Percentiles rank a stretch among this genome's conserved stretches.
These are phyloP conservation scores for Fraxinus anomala DNA, from an alignment of 257 asterid genomes.

Conservation along the genomic window DNA sequence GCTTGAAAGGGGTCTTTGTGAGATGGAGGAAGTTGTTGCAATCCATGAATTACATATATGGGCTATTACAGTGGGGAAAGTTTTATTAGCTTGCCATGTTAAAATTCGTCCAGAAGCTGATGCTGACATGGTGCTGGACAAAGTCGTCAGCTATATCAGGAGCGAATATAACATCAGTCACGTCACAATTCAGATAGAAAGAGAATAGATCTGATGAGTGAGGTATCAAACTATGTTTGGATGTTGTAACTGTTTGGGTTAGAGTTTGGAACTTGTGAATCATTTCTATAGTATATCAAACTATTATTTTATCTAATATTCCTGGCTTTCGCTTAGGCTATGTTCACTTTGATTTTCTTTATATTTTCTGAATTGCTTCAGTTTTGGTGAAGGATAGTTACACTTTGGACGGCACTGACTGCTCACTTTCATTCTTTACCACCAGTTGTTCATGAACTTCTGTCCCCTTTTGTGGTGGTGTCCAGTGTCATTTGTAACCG, in stretches of 20 bases:
- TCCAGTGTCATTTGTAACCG: neutral
- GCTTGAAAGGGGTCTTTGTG: slow-evolving; percentile 82
- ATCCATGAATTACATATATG: slow-evolving; percentile 92
- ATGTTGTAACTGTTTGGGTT: neutral
- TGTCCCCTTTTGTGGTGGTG: neutral
- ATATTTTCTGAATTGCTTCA: too few species aligned
- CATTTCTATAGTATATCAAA: neutral
- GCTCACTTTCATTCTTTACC: neutral
- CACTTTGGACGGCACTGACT: neutral
- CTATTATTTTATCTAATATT: neutral
- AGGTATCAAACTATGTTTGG: neutral
- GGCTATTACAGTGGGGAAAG: slow-evolving; percentile 92
- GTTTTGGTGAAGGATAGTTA: neutral
- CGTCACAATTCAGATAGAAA: slow-evolving; percentile 85
- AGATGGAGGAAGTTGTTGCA: slow-evolving; percentile 85
- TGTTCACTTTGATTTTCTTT: neutral
- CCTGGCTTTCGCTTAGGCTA: neutral
- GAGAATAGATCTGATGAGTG: slow-evolving; percentile 41
- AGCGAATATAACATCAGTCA: slow-evolving; percentile 85
- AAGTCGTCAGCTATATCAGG: slow-evolving; percentile 67
- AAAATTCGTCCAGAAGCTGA: slow-evolving; percentile 70
- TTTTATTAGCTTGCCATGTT: slow-evolving; percentile 87
- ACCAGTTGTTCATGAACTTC: neutral
- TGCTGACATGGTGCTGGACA: slow-evolving; percentile 78
- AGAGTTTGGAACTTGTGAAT: neutral